Evolutionary conservation across 2,329 filamentous ascomycete species (phyloP).

Genomic region (Xylariomycetidae sp.): DNA sequence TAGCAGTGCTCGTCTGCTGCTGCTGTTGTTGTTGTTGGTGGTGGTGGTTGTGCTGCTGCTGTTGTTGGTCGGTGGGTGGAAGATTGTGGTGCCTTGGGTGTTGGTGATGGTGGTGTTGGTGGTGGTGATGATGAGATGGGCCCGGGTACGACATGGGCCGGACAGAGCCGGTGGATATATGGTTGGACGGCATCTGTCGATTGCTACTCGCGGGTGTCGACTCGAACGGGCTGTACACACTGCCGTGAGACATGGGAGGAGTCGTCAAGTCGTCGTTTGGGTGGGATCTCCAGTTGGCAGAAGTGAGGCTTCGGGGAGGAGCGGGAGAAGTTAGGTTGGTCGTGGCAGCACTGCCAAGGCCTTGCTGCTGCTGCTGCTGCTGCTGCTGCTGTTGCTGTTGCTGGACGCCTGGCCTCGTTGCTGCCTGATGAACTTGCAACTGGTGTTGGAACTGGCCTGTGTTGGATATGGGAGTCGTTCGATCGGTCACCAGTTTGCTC

Average conservation of each 20-base stretch:
- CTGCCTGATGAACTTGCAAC: slow-evolving; percentile 4
- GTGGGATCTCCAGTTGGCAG: slow-evolving; percentile 26
- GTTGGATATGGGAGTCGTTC: slow-evolving; percentile 1
- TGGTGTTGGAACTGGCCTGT: slow-evolving; percentile 10
- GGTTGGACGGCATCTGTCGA: no score
- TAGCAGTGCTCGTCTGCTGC: not conserved
- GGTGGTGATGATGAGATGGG: slow-evolving; percentile 10
- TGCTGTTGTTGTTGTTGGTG: not conserved
- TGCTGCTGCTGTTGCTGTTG: not conserved
- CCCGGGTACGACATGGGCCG: slow-evolving; percentile 9
- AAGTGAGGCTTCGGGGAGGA: slow-evolving; percentile 18
- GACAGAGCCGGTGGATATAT: slow-evolving; percentile 5
- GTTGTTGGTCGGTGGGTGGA: no score
- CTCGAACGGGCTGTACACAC: slow-evolving; percentile 16
- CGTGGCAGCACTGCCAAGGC: no score
- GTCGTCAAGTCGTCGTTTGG: slow-evolving; percentile 10
- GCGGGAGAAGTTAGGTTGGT: no score
- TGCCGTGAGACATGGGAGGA: slow-evolving; percentile 7
- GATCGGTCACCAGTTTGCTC: slow-evolving; percentile 21
- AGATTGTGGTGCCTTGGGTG: no score
- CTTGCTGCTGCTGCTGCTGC: slow-evolving; percentile 6
- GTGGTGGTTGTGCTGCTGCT: not conserved
- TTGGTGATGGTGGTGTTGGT: not conserved
- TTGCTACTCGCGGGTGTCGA: no score
- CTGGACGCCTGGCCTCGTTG: not conserved